Base-by-base conservation (phyloP, 169 alveolate genomes). In the Babesia gibsoni region DNA sequence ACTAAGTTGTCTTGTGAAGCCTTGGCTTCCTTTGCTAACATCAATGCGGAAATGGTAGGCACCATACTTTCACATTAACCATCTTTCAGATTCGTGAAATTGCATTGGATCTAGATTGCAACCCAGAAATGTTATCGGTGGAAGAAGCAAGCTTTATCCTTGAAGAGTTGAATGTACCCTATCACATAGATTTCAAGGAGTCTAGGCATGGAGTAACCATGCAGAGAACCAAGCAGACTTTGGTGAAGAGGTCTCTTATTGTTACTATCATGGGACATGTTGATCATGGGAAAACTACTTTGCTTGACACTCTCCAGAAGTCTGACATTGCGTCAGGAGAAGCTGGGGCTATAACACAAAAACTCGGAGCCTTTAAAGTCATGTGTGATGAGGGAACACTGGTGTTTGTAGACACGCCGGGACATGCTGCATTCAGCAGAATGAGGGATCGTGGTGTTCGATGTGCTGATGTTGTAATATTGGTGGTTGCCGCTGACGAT, bases 211-310 rank as follows among this genome's bases (percentile, higher is more conserved):
- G 64, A 12, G 53, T 58, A 27, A 32, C 54, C 48, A 72, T 97
- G 94, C 27, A 91, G 43, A 88, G 91, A 59, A 75, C 96, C 61
- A 93, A 90, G 54, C 91, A 91, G 46, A 74, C 92, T 70, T 36
- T 82, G 88, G 67, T 67, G 16, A 82, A 73, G 25, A 83, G 98
- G 16, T 90, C 97, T 6, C 97, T 98, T 0, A 91, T 96, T 16
- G 96, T 96, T 3, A 92, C 98, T 10, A 91, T 96, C 10, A 91
- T 96, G 91, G 99, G 99, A 0, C 99, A 96, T 85, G 98, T 96
- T 12, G 99, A 96, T 75, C 98, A 95, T 69, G 99, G 99, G 35
- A 96, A 96, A 83, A 96, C 99, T 18, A 95, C 98, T 27, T 84
- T 96, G 39, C 85, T 96, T 22, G 98, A 94, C 74, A 37, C 65